Percentiles rank a stretch among this genome's conserved stretches.
Conservation (phyloP, 257 asterid species). For the Lycium ferocissimum region DNA sequence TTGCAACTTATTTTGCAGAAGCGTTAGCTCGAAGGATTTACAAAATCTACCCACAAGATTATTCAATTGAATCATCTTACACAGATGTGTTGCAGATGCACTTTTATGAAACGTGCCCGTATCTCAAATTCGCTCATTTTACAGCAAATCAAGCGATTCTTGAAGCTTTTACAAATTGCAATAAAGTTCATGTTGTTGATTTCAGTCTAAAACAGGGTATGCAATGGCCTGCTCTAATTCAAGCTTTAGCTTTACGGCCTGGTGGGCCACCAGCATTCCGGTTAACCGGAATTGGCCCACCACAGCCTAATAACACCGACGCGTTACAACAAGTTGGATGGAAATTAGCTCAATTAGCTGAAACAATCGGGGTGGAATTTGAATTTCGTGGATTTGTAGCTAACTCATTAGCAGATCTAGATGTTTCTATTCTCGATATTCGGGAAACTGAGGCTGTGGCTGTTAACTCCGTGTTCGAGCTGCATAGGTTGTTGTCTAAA, state of each 20-base stretch:
- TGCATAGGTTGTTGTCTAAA: conserved; percentile 63
- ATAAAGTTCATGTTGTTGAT: conserved; percentile 71
- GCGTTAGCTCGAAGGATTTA: conserved; percentile 72
- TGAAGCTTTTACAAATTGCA: conserved; percentile 66
- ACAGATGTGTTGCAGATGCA: conserved; percentile 76
- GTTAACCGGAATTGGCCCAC: conserved; percentile 80
- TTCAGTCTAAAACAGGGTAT: conserved; percentile 78
- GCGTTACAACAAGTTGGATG: conserved; percentile 79
- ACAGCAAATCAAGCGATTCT: conserved; percentile 86
- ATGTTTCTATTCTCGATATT: conserved; percentile 57
- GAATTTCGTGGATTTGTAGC: conserved; percentile 77
- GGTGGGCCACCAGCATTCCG: conserved; percentile 79
- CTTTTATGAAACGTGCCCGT: conserved; percentile 80
- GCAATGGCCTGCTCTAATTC: conserved; percentile 91
- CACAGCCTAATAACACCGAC: conserved; percentile 78
- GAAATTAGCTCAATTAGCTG: conserved; percentile 81
- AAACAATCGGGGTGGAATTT: conserved; percentile 69
- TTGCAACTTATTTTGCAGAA: conserved; percentile 76
- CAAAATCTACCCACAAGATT: conserved; percentile 62
- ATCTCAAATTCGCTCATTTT: conserved; percentile 79
- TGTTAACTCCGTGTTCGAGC: conserved; percentile 83
- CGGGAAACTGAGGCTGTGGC: conserved; percentile 66
- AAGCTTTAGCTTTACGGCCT: conserved; percentile 69
- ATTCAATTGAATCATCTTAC: conserved; percentile 54
- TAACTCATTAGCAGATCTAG: conserved; percentile 73